Percentiles rank a stretch among this genome's conserved stretches.
Evolutionary conservation across 2,329 filamentous ascomycete species (phyloP).

Genomic region (Colletotrichum sp.): DNA sequence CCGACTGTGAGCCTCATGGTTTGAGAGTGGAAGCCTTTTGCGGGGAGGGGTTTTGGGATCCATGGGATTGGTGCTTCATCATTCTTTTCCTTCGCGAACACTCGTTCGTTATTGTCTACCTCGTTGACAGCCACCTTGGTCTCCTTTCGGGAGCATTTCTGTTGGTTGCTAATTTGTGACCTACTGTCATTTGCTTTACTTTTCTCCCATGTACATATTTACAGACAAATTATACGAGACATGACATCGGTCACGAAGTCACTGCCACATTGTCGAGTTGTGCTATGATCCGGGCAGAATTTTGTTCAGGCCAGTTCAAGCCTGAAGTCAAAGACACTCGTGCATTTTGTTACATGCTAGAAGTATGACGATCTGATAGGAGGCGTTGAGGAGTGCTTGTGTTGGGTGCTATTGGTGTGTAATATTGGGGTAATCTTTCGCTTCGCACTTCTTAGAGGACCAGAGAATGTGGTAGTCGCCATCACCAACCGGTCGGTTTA

Average conservation of each 20-base stretch:
- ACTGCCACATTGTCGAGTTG: not conserved
- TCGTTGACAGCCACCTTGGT: not conserved
- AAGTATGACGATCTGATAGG: not conserved
- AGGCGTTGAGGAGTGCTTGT: not conserved
- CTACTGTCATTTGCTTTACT: not conserved
- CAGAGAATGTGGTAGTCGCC: not conserved
- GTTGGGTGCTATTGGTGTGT: not conserved
- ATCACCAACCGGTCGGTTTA: not conserved
- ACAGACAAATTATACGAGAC: not conserved
- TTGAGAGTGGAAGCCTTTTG: not conserved
- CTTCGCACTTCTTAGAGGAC: not conserved
- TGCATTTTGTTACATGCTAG: not conserved
- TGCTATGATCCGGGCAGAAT: not conserved
- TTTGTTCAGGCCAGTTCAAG: not conserved
- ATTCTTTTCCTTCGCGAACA: not conserved
- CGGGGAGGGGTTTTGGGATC: not conserved
- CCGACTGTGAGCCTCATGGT: not conserved
- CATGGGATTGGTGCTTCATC: not conserved
- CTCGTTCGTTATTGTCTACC: not conserved
- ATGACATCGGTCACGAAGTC: not conserved
- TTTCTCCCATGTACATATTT: not conserved
- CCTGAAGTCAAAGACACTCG: not conserved
- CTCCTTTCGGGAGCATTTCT: not conserved
- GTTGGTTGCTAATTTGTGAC: not conserved
- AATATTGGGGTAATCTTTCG: not conserved